Conservation (phyloP, 2,329 filamentous ascomycete species). For the Pseudocercospora musae region DNA sequence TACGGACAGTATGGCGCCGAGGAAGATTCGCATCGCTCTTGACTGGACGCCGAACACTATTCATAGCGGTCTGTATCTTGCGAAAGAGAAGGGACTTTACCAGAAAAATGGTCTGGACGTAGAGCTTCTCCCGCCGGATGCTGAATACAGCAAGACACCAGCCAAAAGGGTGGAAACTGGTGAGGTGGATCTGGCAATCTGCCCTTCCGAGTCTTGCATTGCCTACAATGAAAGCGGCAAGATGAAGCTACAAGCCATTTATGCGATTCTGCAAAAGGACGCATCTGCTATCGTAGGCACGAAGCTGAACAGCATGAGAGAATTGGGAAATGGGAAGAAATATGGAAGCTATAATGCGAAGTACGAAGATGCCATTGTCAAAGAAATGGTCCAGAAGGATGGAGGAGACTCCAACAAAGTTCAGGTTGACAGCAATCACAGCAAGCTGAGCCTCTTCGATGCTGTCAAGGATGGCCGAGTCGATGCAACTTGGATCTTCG, state of each 20-base stretch:
- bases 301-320: constrained; percentile 23
- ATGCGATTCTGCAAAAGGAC: constrained; percentile 35
- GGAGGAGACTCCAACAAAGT: constrained; percentile 27
- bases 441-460: constrained; percentile 33
- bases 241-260: constrained; percentile 33
- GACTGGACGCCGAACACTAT: constrained; percentile 38
- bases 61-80: constrained; percentile 33
- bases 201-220: constrained; percentile 34
- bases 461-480: constrained; percentile 28
- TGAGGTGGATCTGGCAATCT: constrained; percentile 34
- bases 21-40: constrained; percentile 30
- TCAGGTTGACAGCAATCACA: constrained; percentile 25
- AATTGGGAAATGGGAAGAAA: constrained; percentile 27
- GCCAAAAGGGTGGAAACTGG: constrained; percentile 29
- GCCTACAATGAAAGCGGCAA: constrained; percentile 32
- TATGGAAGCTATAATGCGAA: constrained; percentile 35
- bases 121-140: constrained; percentile 30
- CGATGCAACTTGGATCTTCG: constrained; percentile 35
- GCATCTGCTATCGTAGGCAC: constrained; percentile 33
- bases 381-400: constrained; percentile 28
- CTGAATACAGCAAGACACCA: constrained; percentile 30
- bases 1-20: constrained; percentile 15
- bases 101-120: constrained; percentile 25
- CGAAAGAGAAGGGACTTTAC: constrained; percentile 27
- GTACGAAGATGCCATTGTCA: constrained; percentile 34